Conservation (phyloP, 1,139 yeast genomes). For the Torulaspora pretoriensis region DNA sequence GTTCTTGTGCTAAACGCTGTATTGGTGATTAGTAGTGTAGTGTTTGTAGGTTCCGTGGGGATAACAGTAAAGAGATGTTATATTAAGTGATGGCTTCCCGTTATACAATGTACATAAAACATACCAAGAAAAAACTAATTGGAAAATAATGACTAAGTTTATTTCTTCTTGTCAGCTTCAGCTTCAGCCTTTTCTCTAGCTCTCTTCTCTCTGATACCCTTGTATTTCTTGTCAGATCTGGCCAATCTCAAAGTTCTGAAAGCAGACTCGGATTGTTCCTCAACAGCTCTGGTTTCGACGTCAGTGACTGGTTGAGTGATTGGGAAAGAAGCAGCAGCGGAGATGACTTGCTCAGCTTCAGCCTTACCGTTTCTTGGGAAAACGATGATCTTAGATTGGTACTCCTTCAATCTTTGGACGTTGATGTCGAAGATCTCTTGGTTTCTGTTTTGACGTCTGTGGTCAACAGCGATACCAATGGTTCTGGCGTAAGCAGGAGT, state of each 20-base stretch:
- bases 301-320: constrained; percentile 73
- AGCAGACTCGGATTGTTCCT: constrained; percentile 69
- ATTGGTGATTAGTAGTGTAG: too few species aligned
- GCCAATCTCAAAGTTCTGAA: constrained; percentile 95
- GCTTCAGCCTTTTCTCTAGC: constrained; percentile 97
- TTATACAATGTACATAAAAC: constrained; percentile 33
- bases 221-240: constrained; percentile 87
- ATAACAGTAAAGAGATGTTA: constrained; percentile 15
- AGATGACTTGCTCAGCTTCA: constrained; percentile 71
- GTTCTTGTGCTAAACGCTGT: too few species aligned
- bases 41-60: too few species aligned
- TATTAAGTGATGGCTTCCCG: constrained; percentile 33
- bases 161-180: constrained; percentile 98
- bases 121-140: constrained; percentile 15
- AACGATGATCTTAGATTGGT: constrained; percentile 91
- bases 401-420: constrained; percentile 95
- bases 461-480: constrained; percentile 97
- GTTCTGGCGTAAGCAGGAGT: constrained; percentile 96
- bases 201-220: constrained; percentile 97
- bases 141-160: constrained; percentile 36
- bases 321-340: constrained; percentile 86
- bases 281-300: constrained; percentile 87
- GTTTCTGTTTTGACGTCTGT: constrained; percentile 99
- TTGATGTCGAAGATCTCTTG: constrained; percentile 92
- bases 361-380: constrained; percentile 87